A percentile compares a stretch with the other conserved stretches of the same genome.
Conservation (phyloP, 345 rosid genomes). For the Euphorbia lathyris region DNA sequence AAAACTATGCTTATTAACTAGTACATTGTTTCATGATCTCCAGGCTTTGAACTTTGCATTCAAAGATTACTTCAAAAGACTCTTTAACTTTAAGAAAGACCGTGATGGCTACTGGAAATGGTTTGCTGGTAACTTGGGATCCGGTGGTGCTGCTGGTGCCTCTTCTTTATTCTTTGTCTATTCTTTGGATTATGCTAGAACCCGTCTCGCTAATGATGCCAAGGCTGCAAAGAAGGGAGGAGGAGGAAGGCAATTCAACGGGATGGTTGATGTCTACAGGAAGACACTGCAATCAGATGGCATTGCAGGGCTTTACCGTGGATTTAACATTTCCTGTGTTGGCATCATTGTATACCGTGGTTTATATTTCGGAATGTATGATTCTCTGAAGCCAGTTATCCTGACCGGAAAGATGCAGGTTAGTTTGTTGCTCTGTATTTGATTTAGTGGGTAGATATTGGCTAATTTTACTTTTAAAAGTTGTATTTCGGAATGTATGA, state of each 20-base stretch:
- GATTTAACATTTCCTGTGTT: constrained; percentile 30
- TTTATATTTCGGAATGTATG: constrained; percentile 33
- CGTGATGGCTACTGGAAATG: constrained; percentile 29
- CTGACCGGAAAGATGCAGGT: constrained; percentile 31
- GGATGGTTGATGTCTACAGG: constrained; percentile 28
- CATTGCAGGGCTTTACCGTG: constrained; percentile 30
- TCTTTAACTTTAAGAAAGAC: constrained; percentile 28
- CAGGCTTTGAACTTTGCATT: constrained; percentile 31
- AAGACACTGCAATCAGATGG: constrained; percentile 28
- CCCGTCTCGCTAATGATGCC: constrained; percentile 23
- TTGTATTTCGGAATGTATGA: constrained; percentile 34
- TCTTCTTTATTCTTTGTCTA: constrained; percentile 23
- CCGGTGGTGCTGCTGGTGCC: constrained; percentile 27
- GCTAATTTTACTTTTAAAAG: too few species aligned
- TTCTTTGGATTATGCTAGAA: constrained; percentile 27
- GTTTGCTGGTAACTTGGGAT: constrained; percentile 29
- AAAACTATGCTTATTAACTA: too few species aligned
- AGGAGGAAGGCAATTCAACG: constrained; percentile 28
- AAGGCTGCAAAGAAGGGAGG: constrained; percentile 23
- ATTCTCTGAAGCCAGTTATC: constrained; percentile 35
- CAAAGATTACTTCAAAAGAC: constrained; percentile 27
- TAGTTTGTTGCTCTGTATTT: not conserved
- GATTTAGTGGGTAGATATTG: too few species aligned
- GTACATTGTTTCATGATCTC: too few species aligned
- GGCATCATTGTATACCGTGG: constrained; percentile 33